Base-by-base conservation (phyloP, 352 stramenopile species). In the Globisporangium viniferum region DNA sequence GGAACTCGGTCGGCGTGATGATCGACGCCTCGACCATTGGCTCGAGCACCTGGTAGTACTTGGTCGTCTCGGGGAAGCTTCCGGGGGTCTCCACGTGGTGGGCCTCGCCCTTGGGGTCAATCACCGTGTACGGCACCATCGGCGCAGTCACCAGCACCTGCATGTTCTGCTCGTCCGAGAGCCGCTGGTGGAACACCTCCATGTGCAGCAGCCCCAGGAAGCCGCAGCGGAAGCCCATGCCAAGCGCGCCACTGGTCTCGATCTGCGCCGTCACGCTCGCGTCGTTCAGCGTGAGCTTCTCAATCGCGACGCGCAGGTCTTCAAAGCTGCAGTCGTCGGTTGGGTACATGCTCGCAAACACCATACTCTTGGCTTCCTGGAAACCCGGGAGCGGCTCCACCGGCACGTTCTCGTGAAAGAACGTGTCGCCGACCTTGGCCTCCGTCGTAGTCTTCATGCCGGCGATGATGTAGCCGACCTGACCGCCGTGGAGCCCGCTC, bases 331-430 rank as follows among this genome's bases (percentile, higher is more conserved):
- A 96, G 60, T 96, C 90, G 57, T 99, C 96, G 10, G 98, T 95
- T 5, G 98, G 98, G 82, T 99, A 99, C 71, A 99, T 97, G 68
- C 90, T 98, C 7, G 97, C 97, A 82, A 98, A 99, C n/a, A 99
- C 97, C 97, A 99, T 99, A 29, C 84, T 93, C 18, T 83, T 80
- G 2, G 85, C 88, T 60, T 93, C 85, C 70, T 95, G 85, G 66
- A 95, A 94, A 48, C 88, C 88, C 3, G 87, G 86, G 9, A 95
- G 71, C 3, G 88, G 73, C 67, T 88, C 78, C 0, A 95, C 80
- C 0, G 83, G 79, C 2, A 73, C 73, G 62, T 82, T 72, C 56
- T 91, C 84, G n/a, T 80, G 83, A 69, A 89, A 91, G 62, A 93
- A 93, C 7, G 88, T 95, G 46, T 95, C 88, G 18, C 88, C 88